Base-by-base conservation (phyloP, 1,284 basidiomycete genomes). In the Volvariella volvacea region DNA sequence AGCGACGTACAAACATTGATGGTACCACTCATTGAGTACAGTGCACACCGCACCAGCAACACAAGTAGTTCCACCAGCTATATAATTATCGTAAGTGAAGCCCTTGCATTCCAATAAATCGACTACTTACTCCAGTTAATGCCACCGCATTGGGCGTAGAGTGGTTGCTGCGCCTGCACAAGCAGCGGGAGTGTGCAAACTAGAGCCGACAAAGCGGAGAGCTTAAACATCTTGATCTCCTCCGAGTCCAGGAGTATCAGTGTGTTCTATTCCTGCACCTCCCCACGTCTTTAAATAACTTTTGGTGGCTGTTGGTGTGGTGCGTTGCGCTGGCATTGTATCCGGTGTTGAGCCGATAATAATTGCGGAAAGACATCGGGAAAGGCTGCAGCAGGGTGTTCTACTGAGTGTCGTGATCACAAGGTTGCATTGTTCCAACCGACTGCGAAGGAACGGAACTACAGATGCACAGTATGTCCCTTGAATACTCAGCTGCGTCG, bases 101-200 rank as follows among this genome's bases (percentile, higher is more conserved):
- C 14, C 9, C 8, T 14, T 21, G 16, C 22, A 8, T 9, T 40
- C 31, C 8, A 17, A 42, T 4, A 21, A 41, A 39, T 30, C 22
- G 10, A 12, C 10, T 43, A 64, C 68, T 49, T 59, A 76, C 73
- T 62, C 70, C 71, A 78, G 39, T 63, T 64, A 48, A 68, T 65
- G 46, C 75, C 73, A 53, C 76, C 75, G 52, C 75, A 78, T 55
- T 76, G 74, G 6, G 64, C 72, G 48, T 62, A 77, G 31, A 68
- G 43, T 12, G 68, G 60, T 21, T 64, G 55, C 44, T 71, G 67
- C 41, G 73, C 76, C 42, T 58, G 53, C 34, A 69, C 69, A 48
- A 74, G 59, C 39, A 66, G 60, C 4, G 74, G 71, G 22, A 74
- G 56, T 39, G 76, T 53, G 31, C 71, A 63, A 40, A 71, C 57